Conservation (phyloP, 257 asterid genomes). For the Lithospermum erythrorhizon region DNA sequence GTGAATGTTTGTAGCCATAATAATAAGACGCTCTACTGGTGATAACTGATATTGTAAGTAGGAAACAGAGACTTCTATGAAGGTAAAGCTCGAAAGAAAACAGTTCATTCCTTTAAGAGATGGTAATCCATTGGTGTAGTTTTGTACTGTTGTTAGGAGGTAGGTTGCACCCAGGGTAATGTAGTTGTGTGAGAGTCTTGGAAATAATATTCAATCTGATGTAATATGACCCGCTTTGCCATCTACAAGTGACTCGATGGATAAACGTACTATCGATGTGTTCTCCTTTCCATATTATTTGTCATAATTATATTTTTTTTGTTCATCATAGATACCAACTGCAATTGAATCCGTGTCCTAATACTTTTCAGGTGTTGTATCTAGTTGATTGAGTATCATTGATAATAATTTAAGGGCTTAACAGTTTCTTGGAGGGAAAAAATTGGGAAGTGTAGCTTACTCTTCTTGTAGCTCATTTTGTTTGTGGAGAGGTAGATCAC, state of each 20-base stretch:
- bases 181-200: too few relatives aligned
- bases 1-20: neutral
- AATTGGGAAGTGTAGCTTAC: conserved; percentile 55
- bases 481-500: conserved; percentile 31
- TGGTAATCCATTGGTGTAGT: neutral
- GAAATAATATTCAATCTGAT: neutral
- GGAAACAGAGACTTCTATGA: neutral
- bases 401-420: conserved; percentile 22
- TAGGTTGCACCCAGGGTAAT: neutral
- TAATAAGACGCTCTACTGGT: neutral
- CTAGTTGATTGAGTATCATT: conserved; percentile 20
- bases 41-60: neutral
- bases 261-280: neutral
- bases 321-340: neutral
- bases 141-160: neutral
- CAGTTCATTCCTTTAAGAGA: neutral
- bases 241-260: neutral
- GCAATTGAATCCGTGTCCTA: neutral
- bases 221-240: neutral
- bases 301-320: neutral
- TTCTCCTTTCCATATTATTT: too few relatives aligned
- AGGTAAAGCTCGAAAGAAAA: neutral
- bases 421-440: conserved; percentile 22
- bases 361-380: conserved; percentile 39
- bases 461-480: conserved; percentile 60